These are phyloP conservation scores for Kazachstania bromeliacearum DNA, from an alignment of 805 yeast species.

Conservation along the genomic window DNA sequence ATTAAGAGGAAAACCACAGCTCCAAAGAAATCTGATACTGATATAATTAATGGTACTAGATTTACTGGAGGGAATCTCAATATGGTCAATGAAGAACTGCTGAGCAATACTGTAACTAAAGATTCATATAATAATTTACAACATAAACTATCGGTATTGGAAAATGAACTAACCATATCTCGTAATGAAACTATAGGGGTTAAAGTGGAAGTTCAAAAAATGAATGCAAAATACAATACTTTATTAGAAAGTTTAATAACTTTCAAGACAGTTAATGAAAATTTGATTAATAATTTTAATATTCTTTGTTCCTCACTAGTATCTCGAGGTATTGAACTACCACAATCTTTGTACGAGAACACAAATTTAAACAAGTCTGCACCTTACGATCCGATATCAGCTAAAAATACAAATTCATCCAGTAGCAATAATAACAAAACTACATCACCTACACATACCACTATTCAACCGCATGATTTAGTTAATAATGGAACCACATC, in stretches of 20 bases:
- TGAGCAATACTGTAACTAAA: conserved; percentile 19
- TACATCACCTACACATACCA: no score
- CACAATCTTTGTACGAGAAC: conserved; percentile 30
- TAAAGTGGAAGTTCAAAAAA: conserved; percentile 31
- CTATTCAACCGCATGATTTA: neutral
- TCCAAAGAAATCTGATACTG: conserved; percentile 35
- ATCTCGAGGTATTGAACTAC: conserved; percentile 59
- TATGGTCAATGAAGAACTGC: conserved; percentile 11
- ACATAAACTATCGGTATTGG: conserved; percentile 28
- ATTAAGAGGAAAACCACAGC: conserved; percentile 76
- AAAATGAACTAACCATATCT: conserved; percentile 17
- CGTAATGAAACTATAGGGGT: conserved; percentile 19
- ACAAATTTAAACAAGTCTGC: neutral
- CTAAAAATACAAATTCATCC: neutral
- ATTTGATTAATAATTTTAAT: conserved; percentile 44
- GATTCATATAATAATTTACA: conserved; percentile 25
- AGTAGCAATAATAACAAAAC: neutral
- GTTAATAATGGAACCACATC: conserved; percentile 1
- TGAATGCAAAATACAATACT: conserved; percentile 53
- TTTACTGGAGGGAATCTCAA: conserved; percentile 18
- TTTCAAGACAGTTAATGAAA: conserved; percentile 47
- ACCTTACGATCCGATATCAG: neutral
- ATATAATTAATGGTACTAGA: conserved; percentile 15
- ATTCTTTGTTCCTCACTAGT: conserved; percentile 40
- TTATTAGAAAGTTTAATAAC: conserved; percentile 52